These are phyloP conservation scores for Rutstroemia sp. DNA, from an alignment of 2,329 filamentous ascomycete genomes.

Conservation along the genomic window DNA sequence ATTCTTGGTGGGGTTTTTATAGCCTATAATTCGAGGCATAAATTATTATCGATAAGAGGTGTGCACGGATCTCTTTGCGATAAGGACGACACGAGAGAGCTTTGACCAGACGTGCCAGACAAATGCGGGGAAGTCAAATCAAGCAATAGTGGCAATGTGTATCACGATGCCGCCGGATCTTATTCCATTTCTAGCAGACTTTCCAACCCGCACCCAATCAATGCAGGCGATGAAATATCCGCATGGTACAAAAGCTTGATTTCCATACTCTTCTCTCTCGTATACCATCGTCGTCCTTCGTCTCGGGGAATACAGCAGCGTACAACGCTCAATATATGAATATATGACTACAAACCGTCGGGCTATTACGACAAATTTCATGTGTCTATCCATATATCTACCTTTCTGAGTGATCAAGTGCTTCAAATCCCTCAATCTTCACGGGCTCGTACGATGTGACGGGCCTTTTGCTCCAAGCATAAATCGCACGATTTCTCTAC, in stretches of 20 bases:
- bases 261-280: neutral
- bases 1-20: neutral
- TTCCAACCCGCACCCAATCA: too few species aligned
- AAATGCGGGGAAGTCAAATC: slow-evolving; percentile 1
- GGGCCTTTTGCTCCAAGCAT: neutral
- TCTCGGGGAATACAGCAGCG: slow-evolving; percentile 1
- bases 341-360: neutral
- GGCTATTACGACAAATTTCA: neutral
- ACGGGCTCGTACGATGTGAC: slow-evolving; percentile 5
- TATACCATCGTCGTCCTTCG: neutral
- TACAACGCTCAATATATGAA: neutral
- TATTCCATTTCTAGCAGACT: neutral
- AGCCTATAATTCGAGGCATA: neutral
- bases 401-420: neutral
- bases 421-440: neutral
- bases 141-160: neutral
- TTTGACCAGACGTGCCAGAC: neutral
- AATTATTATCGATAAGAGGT: too few species aligned
- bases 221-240: neutral
- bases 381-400: neutral
- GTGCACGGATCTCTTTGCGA: neutral
- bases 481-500: slow-evolving; percentile 1
- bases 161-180: neutral
- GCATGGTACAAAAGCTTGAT: neutral
- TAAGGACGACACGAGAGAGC: neutral